Evolutionary conservation across 2,329 filamentous ascomycete species (phyloP).

Genomic region (Aspergillus transmontanensis): DNA sequence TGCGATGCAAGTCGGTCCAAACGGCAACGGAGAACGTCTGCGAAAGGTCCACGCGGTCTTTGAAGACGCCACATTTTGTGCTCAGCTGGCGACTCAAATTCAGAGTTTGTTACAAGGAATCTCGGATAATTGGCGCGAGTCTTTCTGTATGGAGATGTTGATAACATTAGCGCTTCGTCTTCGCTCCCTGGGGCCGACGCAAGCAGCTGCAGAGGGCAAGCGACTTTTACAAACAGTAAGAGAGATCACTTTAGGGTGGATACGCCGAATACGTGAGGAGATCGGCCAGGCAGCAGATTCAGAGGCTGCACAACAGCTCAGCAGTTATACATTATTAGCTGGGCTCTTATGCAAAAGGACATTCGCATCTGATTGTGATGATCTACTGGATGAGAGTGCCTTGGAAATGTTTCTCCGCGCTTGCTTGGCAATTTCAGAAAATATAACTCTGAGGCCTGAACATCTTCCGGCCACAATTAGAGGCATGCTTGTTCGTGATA

Average conservation of each 20-base stretch:
- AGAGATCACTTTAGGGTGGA: background rate
- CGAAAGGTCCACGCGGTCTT: background rate
- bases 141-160: background rate
- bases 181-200: background rate
- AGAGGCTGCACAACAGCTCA: background rate
- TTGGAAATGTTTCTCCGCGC: slow-evolving; percentile 3
- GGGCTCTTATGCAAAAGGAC: slow-evolving; percentile 1
- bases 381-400: background rate
- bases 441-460: background rate
- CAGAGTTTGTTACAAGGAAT: background rate
- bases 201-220: background rate
- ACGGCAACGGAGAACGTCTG: background rate
- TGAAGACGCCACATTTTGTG: slow-evolving; percentile 1
- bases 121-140: slow-evolving; percentile 4
- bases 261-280: background rate
- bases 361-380: background rate
- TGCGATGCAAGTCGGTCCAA: background rate
- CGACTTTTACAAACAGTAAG: background rate
- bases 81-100: background rate
- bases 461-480: background rate
- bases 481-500: slow-evolving; percentile 48
- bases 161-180: background rate
- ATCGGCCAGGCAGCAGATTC: background rate
- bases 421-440: background rate
- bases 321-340: background rate